These are phyloP conservation scores for Phytophthora pini DNA, from an alignment of 352 stramenopile species.

Conservation along the genomic window DNA sequence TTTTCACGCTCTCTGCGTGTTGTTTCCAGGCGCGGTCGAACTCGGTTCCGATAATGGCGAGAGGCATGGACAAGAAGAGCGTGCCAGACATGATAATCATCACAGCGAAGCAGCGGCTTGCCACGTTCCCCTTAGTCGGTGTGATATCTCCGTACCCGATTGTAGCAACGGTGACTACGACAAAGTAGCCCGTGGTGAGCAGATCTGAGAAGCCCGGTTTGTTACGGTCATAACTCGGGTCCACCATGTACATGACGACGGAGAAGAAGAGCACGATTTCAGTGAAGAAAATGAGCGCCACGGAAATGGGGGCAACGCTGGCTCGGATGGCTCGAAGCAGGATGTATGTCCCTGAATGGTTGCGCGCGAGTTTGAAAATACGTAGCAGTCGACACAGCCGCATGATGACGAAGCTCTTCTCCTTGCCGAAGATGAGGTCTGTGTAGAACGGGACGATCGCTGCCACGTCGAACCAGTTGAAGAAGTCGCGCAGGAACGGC, in stretches of 20 bases:
- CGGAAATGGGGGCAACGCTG: constrained; percentile 79
- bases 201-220: constrained; percentile 74
- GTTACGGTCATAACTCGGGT: constrained; percentile 71
- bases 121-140: constrained; percentile 75
- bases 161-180: constrained; percentile 78
- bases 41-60: constrained; percentile 87
- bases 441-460: constrained; percentile 80
- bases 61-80: constrained; percentile 85
- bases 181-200: constrained; percentile 77
- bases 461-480: constrained; percentile 86
- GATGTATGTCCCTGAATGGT: constrained; percentile 84
- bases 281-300: constrained; percentile 83
- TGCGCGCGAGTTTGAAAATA: constrained; percentile 84
- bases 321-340: constrained; percentile 72
- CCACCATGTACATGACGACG: constrained; percentile 82
- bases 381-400: constrained; percentile 71
- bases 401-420: constrained; percentile 81
- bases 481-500: constrained; percentile 74
- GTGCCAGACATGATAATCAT: constrained; percentile 89
- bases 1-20: constrained; percentile 70
- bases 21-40: constrained; percentile 85
- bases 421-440: constrained; percentile 70
- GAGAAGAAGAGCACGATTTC: constrained; percentile 86
- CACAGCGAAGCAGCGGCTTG: constrained; percentile 63
- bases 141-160: constrained; percentile 85